A percentile compares a stretch with the other conserved stretches of the same genome.
These are phyloP conservation scores for Fusarium cyanostomum DNA, from an alignment of 2,329 filamentous ascomycete species.

Conservation along the genomic window DNA sequence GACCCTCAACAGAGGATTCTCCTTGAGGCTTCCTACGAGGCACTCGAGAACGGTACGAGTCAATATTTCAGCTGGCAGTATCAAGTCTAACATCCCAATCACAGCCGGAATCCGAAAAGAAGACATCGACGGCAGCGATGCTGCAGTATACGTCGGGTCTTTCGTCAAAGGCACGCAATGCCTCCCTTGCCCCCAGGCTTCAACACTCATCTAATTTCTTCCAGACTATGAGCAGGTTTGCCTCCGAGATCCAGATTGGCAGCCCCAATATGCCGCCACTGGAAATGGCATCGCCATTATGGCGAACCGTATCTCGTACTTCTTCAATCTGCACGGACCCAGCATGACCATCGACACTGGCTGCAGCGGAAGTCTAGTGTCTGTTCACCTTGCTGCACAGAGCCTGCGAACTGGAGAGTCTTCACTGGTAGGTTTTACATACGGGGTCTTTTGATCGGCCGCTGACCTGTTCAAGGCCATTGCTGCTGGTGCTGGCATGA, in stretches of 20 bases:
- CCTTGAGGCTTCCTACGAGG: slow-evolving; percentile 61
- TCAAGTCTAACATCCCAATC: background rate
- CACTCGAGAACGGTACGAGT: slow-evolving; percentile 57
- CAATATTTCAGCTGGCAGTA: background rate
- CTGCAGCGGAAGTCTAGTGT: slow-evolving; percentile 65
- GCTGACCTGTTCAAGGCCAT: slow-evolving; percentile 51
- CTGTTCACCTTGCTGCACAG: slow-evolving; percentile 63
- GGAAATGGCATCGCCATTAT: slow-evolving; percentile 64
- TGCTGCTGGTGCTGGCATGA: slow-evolving; percentile 62
- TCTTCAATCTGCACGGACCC: slow-evolving; percentile 63
- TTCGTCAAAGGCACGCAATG: slow-evolving; percentile 57
- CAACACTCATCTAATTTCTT: background rate
- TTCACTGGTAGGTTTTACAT: slow-evolving; percentile 46
- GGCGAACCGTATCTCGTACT: slow-evolving; percentile 65
- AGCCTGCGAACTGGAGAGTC: slow-evolving; percentile 58
- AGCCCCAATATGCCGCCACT: slow-evolving; percentile 62
- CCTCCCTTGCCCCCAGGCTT: background rate
- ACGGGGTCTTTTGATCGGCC: background rate
- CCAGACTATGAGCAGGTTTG: slow-evolving; percentile 62
- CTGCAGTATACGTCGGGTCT: slow-evolving; percentile 61
- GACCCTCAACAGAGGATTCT: slow-evolving; percentile 64
- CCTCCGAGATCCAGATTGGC: slow-evolving; percentile 60
- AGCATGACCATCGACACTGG: slow-evolving; percentile 68
- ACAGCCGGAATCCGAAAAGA: slow-evolving; percentile 57
- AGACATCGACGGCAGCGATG: slow-evolving; percentile 55